These are phyloP conservation scores for Ochromonas danica DNA, from an alignment of 108 stramenopile genomes.

Conservation along the genomic window DNA sequence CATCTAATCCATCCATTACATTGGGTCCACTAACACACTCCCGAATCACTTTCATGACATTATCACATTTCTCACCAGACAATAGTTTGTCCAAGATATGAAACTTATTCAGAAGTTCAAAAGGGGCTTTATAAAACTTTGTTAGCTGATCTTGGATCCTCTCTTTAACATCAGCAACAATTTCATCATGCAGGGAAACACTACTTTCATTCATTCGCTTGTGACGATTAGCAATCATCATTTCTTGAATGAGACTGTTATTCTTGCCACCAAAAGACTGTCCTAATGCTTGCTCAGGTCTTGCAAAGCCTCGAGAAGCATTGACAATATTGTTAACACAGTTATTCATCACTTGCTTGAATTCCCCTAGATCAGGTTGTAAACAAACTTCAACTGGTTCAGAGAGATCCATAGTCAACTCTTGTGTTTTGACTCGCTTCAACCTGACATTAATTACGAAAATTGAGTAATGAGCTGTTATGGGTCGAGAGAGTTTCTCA, in stretches of 20 bases:
- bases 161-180: constrained; percentile 44
- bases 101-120: constrained; percentile 44
- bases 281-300: constrained; percentile 30
- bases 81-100: constrained; percentile 42
- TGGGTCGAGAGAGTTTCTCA: constrained; percentile 26
- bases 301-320: not conserved
- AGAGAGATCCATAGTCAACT: constrained; percentile 31
- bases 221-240: not conserved
- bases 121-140: constrained; percentile 46
- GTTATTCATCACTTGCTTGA: constrained; percentile 2
- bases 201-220: constrained; percentile 49
- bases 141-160: constrained; percentile 37
- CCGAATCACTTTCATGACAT: constrained; percentile 22
- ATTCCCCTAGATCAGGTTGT: constrained; percentile 27
- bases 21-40: constrained; percentile 1
- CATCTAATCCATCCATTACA: constrained; percentile 28
- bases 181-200: constrained; percentile 39
- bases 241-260: not conserved
- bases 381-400: constrained; percentile 33
- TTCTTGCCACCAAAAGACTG: constrained; percentile 30
- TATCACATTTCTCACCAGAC: constrained; percentile 41
- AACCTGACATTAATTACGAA: constrained; percentile 48
- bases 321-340: constrained; percentile 26
- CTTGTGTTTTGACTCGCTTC: constrained; percentile 44
- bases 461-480: constrained; percentile 27